Percentiles rank a stretch among this genome's conserved stretches.
phyloP scores from a whole-genome alignment of 495 filamentous ascomycete species.

The Mytilinidion resinicola region DNA sequence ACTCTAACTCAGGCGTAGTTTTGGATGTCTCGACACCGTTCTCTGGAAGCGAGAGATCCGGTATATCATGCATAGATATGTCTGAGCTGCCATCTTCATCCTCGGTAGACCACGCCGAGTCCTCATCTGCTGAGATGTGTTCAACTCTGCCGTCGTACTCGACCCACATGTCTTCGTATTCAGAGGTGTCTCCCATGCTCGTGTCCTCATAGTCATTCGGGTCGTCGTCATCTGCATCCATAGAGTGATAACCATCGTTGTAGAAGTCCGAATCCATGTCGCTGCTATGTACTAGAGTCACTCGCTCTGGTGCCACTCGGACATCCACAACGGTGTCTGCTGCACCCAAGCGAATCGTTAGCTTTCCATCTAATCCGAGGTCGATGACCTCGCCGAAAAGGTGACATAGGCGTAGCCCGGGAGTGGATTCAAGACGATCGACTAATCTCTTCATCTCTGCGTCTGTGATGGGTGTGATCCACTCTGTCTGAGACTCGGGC shows the following conservation, averaged over 20 bases:
- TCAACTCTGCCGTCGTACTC: slow-evolving; percentile 30
- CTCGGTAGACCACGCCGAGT: slow-evolving; percentile 37
- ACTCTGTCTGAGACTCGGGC: slow-evolving; percentile 23
- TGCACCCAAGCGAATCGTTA: slow-evolving; percentile 50
- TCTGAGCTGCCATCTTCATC: slow-evolving; percentile 30
- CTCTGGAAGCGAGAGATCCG: slow-evolving; percentile 1
- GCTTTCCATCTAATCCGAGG: slow-evolving; percentile 46
- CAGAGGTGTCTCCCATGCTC: slow-evolving; percentile 20
- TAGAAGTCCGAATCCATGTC: slow-evolving; percentile 31
- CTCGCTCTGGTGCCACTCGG: slow-evolving; percentile 41
- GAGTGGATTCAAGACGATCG: slow-evolving; percentile 34
- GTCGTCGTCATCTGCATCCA: slow-evolving; percentile 25
- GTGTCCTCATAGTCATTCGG: slow-evolving; percentile 32
- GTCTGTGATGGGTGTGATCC: background rate
- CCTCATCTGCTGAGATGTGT: slow-evolving; percentile 21
- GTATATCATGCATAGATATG: slow-evolving; percentile 25
- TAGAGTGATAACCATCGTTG: slow-evolving; percentile 29
- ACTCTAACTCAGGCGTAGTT: slow-evolving; percentile 17
- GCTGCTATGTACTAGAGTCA: slow-evolving; percentile 34
- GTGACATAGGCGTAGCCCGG: no score
- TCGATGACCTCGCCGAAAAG: slow-evolving; percentile 51
- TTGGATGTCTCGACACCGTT: slow-evolving; percentile 22
- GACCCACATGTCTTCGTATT: slow-evolving; percentile 22
- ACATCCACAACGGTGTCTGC: slow-evolving; percentile 45
- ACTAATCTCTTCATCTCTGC: background rate